Conservation (phyloP, 306 rosid genomes). For the Corylus avellana region DNA sequence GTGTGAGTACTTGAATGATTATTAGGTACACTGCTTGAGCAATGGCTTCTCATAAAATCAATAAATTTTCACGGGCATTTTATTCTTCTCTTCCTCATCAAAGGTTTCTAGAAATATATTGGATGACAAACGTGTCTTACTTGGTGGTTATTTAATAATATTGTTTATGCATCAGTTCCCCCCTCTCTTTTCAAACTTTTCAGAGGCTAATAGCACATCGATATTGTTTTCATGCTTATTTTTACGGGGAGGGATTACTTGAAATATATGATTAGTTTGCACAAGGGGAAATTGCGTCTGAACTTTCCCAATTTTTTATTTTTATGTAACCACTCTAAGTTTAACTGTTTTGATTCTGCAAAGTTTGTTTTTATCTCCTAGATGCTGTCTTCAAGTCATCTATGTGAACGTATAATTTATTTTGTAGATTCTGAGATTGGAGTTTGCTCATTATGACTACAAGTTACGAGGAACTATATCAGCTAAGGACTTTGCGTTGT, state of each 20-base stretch:
- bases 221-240: not conserved
- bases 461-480: constrained; percentile 61
- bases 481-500: constrained; percentile 85
- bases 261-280: constrained; percentile 1
- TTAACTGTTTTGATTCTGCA: constrained; percentile 15
- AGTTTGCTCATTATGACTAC: constrained; percentile 89
- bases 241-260: not conserved
- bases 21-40: not conserved
- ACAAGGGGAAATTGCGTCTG: not conserved
- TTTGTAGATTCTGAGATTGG: constrained; percentile 69
- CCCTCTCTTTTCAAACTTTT: no score
- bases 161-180: not conserved
- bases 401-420: constrained; percentile 6
- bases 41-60: not conserved
- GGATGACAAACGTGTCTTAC: not conserved
- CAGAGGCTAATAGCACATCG: not conserved
- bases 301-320: not conserved
- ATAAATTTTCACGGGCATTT: not conserved
- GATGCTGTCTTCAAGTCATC: constrained; percentile 14
- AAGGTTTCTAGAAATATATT: not conserved
- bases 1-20: not conserved
- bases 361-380: constrained; percentile 22
- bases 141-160: not conserved
- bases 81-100: not conserved
- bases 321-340: not conserved